Evolutionary conservation across 1,139 yeast species (phyloP), one percentile per base, ranked within the genome.

Genomic region (Wickerhamomyces sp.): DNA sequence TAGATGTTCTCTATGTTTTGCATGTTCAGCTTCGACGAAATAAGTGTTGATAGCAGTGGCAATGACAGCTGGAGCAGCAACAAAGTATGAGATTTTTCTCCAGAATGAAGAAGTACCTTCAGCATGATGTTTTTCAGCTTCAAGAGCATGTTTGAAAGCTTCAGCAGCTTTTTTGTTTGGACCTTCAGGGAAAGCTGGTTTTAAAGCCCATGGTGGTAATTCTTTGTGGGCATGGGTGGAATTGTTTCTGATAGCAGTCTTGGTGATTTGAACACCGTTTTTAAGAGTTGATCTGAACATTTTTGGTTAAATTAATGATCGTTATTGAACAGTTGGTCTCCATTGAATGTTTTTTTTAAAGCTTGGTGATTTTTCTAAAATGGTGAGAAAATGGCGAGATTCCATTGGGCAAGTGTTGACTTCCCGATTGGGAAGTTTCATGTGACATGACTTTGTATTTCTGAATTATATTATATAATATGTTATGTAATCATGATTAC

Each of bases 1-100:
- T 62, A 78, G 70, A 72, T 91, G 97, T 65, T 78, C 78, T 72
- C 96, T 80, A 77, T 91, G 98, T 62, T 84, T 78, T 56, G 93
- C 93, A 66, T 90, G 98, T 67, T 85, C 87, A 63, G 75, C 69
- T 75, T 93, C 99, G 64, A 85, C 75, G 61, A 77, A 79, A 70
- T 77, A 81, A 46, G 94, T 87, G 71, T 90, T 90, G 63, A 84
- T 75, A 42, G 94, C 86, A 54, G 94, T 77, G 62, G 79, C 75
- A 45, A 78, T 67, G 56, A 90, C 79, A 48, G 87, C 88, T 60
- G 98, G 99, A 47, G 84, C 68, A 45, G 95, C 96, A 52, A 89
- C 80, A 50, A 79, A 75, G 65, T 79, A 73, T 44, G 96, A 79
- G 69, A 91, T 78, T 69, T 84, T 90, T 69, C 79, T 82, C 99